Percentiles rank a stretch among this genome's conserved stretches.
phyloP scores from a whole-genome alignment of 2,329 filamentous ascomycete species.

The Cladosporium velox region DNA sequence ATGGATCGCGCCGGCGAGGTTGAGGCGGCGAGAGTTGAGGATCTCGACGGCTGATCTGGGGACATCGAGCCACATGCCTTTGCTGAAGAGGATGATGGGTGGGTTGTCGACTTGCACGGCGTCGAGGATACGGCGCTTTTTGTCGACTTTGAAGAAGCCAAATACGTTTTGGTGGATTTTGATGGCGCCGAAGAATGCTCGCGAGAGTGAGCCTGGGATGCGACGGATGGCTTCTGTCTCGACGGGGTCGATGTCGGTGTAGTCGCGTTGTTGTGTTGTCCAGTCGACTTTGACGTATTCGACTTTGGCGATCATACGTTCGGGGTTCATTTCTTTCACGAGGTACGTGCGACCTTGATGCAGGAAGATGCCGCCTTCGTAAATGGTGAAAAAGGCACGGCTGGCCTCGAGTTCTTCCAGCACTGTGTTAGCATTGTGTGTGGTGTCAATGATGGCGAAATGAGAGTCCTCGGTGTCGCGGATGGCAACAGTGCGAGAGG shows the following conservation, averaged over 20 bases:
- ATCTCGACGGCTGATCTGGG: conserved; percentile 78
- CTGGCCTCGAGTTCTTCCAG: conserved; percentile 95
- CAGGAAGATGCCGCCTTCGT: conserved; percentile 94
- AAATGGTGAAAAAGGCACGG: conserved; percentile 92
- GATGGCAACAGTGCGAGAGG: conserved; percentile 81
- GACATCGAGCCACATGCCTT: conserved; percentile 95
- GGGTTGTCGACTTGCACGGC: conserved; percentile 92
- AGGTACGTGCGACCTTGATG: conserved; percentile 95
- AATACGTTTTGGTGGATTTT: conserved; percentile 87
- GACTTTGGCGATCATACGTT: conserved; percentile 80
- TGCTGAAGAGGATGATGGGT: conserved; percentile 78
- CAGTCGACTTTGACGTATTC: conserved; percentile 89
- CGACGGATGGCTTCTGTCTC: conserved; percentile 85
- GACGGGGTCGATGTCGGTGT: conserved; percentile 88
- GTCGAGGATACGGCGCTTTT: conserved; percentile 79
- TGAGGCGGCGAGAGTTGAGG: conserved; percentile 68
- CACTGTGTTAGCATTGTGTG: conserved; percentile 77
- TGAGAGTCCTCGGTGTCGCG: conserved; percentile 88
- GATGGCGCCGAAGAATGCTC: conserved; percentile 84
- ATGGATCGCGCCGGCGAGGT: conserved; percentile 87
- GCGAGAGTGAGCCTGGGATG: conserved; percentile 63
- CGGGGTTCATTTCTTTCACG: conserved; percentile 82
- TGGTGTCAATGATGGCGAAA: conserved; percentile 89
- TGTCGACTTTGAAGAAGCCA: conserved; percentile 97
- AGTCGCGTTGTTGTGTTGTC: conserved; percentile 91